These are phyloP conservation scores for Globisporangium parvum DNA, from an alignment of 352 stramenopile genomes.

Conservation along the genomic window DNA sequence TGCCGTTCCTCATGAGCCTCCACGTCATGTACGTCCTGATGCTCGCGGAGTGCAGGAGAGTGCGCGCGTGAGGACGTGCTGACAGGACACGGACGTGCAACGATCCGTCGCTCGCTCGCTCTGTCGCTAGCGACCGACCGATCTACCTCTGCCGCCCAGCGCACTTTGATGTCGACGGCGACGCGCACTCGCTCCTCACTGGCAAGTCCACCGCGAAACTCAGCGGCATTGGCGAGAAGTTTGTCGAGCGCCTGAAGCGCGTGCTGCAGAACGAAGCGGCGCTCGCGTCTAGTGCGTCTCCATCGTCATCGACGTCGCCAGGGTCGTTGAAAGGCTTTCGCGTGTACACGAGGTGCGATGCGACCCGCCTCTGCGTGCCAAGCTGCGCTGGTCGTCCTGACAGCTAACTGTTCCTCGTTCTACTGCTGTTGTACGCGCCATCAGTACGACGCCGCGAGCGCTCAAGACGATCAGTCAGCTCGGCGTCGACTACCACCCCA, in stretches of 20 bases:
- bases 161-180: slow-evolving; percentile 23
- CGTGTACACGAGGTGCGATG: slow-evolving; percentile 30
- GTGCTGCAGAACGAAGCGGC: slow-evolving; percentile 18
- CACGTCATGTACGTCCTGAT: slow-evolving; percentile 40
- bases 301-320: not conserved
- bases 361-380: not conserved
- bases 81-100: not conserved
- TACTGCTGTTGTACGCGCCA: not conserved
- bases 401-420: not conserved
- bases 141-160: slow-evolving; percentile 38
- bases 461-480: slow-evolving; percentile 35
- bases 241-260: slow-evolving; percentile 21
- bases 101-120: not conserved
- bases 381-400: not conserved
- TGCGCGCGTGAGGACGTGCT: too few relatives aligned
- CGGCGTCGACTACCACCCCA: slow-evolving; percentile 31
- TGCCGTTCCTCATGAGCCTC: slow-evolving; percentile 49
- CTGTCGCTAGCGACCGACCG: slow-evolving; percentile 18
- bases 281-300: not conserved
- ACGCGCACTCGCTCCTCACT: slow-evolving; percentile 18
- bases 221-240: slow-evolving; percentile 15
- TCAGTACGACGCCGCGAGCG: slow-evolving; percentile 28
- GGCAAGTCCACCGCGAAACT: slow-evolving; percentile 10
- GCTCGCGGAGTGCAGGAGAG: too few relatives aligned
- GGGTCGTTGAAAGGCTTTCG: slow-evolving; percentile 19